Conservation (phyloP, 805 yeast genomes). For the Blastobotrys americana region DNA sequence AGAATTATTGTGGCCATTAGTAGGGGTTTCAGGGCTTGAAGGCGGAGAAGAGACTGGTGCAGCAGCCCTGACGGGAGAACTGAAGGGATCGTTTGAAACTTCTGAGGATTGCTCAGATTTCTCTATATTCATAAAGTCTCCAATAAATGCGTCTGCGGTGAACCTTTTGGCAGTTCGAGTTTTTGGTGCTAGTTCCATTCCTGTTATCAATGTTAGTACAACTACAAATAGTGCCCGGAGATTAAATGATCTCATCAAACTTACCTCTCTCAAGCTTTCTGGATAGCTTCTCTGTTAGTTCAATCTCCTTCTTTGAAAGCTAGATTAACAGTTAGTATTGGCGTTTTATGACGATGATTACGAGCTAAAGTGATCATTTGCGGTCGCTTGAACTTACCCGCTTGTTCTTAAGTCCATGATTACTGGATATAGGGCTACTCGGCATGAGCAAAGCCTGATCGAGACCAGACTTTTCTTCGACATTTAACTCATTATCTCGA, state of each 20-base stretch:
- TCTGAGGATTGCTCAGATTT: background rate
- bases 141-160: conserved; percentile 14
- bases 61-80: background rate
- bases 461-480: too few species aligned
- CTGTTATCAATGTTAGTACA: background rate
- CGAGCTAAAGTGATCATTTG: too few species aligned
- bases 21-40: conserved; percentile 11
- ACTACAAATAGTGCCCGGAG: background rate
- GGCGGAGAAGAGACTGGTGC: conserved; percentile 8
- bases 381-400: too few species aligned
- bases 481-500: too few species aligned
- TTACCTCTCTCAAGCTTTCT: conserved; percentile 18
- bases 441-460: too few species aligned
- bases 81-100: background rate
- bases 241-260: background rate
- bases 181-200: conserved; percentile 20
- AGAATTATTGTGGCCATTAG: background rate
- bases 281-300: conserved; percentile 17
- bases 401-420: too few species aligned
- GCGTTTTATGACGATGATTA: too few species aligned
- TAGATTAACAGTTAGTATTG: too few species aligned
- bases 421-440: too few species aligned
- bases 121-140: conserved; percentile 9
- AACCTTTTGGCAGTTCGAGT: conserved; percentile 13
- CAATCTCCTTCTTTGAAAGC: conserved; percentile 19